Percentiles rank a stretch among this genome's conserved stretches.
phyloP scores from a whole-genome alignment of 805 yeast species.

The Kodamaea restingae region DNA sequence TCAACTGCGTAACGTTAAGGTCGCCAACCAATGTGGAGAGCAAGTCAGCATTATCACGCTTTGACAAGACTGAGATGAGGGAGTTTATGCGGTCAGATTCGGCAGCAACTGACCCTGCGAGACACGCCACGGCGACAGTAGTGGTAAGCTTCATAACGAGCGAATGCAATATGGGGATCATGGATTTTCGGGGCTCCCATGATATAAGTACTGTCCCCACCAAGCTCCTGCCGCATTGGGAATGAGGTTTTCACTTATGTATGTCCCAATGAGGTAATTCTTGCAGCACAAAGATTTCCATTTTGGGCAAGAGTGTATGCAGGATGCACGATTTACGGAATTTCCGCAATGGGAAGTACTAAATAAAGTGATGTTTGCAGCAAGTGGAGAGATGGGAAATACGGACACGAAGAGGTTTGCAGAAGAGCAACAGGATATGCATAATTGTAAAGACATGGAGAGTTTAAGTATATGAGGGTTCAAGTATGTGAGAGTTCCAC shows the following conservation, averaged over 20 bases:
- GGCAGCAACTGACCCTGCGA: constrained; percentile 4
- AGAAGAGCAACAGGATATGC: no score
- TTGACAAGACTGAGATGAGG: constrained; percentile 7
- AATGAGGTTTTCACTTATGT: background rate
- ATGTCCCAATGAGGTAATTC: background rate
- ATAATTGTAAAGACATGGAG: no score
- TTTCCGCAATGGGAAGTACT: constrained; percentile 3
- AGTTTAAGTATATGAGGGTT: no score
- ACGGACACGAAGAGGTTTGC: no score
- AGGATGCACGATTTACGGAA: background rate
- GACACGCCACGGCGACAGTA: constrained; percentile 8
- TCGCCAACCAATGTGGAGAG: constrained; percentile 2
- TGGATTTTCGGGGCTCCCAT: background rate
- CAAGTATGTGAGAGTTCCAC: no score
- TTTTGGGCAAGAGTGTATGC: background rate
- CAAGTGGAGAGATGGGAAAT: constrained; percentile 1
- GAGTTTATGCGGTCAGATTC: constrained; percentile 3
- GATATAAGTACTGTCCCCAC: background rate
- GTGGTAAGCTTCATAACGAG: constrained; percentile 3
- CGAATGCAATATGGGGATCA: background rate
- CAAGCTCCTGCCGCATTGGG: background rate
- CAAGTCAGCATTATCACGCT: constrained; percentile 9
- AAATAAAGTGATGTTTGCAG: no score
- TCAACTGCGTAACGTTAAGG: constrained; percentile 3
- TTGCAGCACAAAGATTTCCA: background rate